These are phyloP conservation scores for Pholiota molesta DNA, from an alignment of 768 basidiomycete species.

Conservation along the genomic window DNA sequence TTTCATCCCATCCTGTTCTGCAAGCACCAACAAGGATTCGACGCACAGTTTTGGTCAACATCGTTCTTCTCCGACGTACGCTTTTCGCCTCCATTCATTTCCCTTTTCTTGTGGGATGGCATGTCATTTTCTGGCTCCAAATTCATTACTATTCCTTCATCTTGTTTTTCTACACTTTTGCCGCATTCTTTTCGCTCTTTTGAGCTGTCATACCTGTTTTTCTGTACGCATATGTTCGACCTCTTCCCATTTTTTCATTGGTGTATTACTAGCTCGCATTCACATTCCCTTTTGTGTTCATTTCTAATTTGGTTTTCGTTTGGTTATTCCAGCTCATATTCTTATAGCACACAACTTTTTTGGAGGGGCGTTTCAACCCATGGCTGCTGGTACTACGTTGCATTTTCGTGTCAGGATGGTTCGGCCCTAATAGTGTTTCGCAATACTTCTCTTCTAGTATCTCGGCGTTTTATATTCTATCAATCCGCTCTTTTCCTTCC, in stretches of 20 bases:
- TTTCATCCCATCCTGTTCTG: background rate
- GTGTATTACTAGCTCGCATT: conserved; percentile 3
- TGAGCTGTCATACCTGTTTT: background rate
- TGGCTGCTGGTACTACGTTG: background rate
- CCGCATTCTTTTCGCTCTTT: background rate
- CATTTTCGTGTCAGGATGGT: background rate
- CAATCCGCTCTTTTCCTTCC: background rate
- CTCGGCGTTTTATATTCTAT: background rate
- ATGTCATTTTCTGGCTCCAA: background rate
- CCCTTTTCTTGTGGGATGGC: too few species aligned
- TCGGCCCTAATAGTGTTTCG: background rate
- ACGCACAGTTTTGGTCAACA: background rate
- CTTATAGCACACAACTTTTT: background rate
- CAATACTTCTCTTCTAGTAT: background rate
- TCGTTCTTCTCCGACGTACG: background rate
- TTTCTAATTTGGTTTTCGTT: background rate
- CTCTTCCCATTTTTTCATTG: background rate
- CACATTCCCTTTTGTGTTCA: background rate
- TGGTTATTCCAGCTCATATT: background rate
- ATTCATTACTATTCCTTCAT: background rate
- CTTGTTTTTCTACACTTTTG: background rate
- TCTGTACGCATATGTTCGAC: conserved; percentile 3
- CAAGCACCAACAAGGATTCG: background rate
- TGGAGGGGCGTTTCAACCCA: too few species aligned
- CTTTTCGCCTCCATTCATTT: too few species aligned